Evolutionary conservation across 352 stramenopile species (phyloP), one percentile per base, ranked within the genome.

Genomic region (Aphanomyces astaci): DNA sequence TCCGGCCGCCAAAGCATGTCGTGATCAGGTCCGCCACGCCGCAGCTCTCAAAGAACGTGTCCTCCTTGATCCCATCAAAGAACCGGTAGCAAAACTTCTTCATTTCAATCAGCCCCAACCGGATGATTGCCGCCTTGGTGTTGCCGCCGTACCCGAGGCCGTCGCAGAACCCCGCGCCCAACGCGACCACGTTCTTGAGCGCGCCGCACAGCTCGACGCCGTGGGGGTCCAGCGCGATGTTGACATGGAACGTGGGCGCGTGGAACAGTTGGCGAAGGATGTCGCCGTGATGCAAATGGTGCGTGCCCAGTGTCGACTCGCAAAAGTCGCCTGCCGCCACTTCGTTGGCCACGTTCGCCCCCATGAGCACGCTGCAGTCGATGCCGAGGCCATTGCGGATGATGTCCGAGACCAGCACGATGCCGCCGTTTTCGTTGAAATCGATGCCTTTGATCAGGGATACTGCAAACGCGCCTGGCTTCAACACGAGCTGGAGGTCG

Each of bases 21-120:
- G 96, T 98, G 71, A 99, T 99, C 4, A 99, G 80, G 72, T 99
- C 96, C 5, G 96, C 96, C 39, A 98, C 94, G 17, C 96, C 96
- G 74, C 96, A 98, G 72, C 82, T 97, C 80, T 98, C 87, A 65
- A 98, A 95, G 75, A 99, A 98, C 46, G 96, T 98, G 72, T 90
- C 79, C 60, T 97, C 87, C 72, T 92, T 91, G 54, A 96, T 82
- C 31, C 92, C 89, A 66, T 94, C 82, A 75, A 97, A 98, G 86
- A 98, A 98, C 70, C 90, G 89, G 75, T 93, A 92, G 73, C 82
- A 89, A 63, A 95, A 95, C 75, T 88, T 92, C 54, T 95, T 93
- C 91, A 99, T 99, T 78, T 99, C 96, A 63, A 83, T 79, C 32
- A 99, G 71, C 4, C 95, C 96, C 28, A 98, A 94, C 56, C 96